Evolutionary conservation across 805 yeast genomes (phyloP).

Genomic region (Cyberlindnera bimundalis): DNA sequence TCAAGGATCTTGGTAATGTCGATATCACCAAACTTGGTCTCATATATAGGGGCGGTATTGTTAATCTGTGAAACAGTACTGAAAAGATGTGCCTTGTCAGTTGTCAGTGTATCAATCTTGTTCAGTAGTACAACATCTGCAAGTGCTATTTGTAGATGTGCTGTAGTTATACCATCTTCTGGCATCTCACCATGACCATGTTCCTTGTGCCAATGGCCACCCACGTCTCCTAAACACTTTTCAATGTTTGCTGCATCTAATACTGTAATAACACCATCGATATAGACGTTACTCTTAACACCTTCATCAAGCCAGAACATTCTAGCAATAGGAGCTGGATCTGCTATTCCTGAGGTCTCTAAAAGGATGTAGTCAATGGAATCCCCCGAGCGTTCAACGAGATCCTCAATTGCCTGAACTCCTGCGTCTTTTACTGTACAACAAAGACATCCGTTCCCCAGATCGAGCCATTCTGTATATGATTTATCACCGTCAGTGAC

Average conservation of each 20-base stretch:
- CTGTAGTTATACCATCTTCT: slow-evolving; percentile 62
- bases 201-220: slow-evolving; percentile 65
- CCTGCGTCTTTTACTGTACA: slow-evolving; percentile 96
- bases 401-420: slow-evolving; percentile 86
- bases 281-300: slow-evolving; percentile 73
- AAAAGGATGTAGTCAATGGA: slow-evolving; percentile 85
- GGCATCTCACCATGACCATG: slow-evolving; percentile 37
- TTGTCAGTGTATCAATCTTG: slow-evolving; percentile 59
- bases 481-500: slow-evolving; percentile 50
- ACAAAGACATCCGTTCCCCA: slow-evolving; percentile 95
- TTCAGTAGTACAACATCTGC: slow-evolving; percentile 83
- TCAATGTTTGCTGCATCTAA: slow-evolving; percentile 70
- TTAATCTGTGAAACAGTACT: slow-evolving; percentile 54
- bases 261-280: slow-evolving; percentile 90
- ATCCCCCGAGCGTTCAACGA: slow-evolving; percentile 66
- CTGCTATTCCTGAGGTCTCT: slow-evolving; percentile 96
- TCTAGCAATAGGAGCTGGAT: slow-evolving; percentile 94
- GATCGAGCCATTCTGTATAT: slow-evolving; percentile 91
- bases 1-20: slow-evolving; percentile 65
- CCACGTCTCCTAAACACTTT: slow-evolving; percentile 63
- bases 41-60: slow-evolving; percentile 59
- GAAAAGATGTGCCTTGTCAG: slow-evolving; percentile 32
- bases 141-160: slow-evolving; percentile 84
- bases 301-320: slow-evolving; percentile 99
- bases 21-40: slow-evolving; percentile 73